Percentiles rank a stretch among this genome's conserved stretches.
Conservation (phyloP, 805 yeast species). For the Starmerella vaccinii region DNA sequence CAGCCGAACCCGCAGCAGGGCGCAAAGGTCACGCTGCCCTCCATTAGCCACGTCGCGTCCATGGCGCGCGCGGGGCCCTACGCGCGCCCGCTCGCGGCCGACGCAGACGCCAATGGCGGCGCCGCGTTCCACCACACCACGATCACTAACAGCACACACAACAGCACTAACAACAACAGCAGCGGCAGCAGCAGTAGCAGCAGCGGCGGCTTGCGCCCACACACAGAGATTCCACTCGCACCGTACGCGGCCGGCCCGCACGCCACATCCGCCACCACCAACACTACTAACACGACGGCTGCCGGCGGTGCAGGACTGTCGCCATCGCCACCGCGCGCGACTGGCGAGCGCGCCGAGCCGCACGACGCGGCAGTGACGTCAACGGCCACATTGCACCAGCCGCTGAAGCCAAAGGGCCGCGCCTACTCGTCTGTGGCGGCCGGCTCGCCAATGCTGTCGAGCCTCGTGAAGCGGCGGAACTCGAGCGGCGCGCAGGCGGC, state of each 20-base stretch:
- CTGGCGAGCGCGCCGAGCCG: background rate
- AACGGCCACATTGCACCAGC: background rate
- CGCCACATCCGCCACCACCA: too few relatives aligned
- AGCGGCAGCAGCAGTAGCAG: too few relatives aligned
- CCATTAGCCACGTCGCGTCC: slow-evolving; percentile 1
- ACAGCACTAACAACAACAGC: too few relatives aligned
- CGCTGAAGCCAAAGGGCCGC: background rate
- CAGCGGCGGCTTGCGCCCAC: background rate
- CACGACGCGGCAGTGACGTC: too few relatives aligned
- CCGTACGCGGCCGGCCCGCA: background rate
- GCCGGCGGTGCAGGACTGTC: too few relatives aligned
- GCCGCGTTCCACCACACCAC: background rate
- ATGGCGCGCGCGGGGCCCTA: background rate
- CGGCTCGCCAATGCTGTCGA: background rate
- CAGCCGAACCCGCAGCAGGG: slow-evolving; percentile 1
- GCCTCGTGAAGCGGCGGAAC: background rate
- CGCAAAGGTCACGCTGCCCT: slow-evolving; percentile 3
- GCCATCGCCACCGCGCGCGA: too few relatives aligned
- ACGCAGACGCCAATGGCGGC: background rate
- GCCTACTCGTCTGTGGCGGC: background rate
- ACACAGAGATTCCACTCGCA: background rate
- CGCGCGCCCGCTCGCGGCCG: background rate
- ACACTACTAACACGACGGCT: too few relatives aligned
- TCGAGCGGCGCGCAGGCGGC: slow-evolving; percentile 1
- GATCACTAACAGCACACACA: too few relatives aligned